These are phyloP conservation scores for Aspergillus melleus DNA, from an alignment of 2,329 filamentous ascomycete genomes.

Conservation along the genomic window DNA sequence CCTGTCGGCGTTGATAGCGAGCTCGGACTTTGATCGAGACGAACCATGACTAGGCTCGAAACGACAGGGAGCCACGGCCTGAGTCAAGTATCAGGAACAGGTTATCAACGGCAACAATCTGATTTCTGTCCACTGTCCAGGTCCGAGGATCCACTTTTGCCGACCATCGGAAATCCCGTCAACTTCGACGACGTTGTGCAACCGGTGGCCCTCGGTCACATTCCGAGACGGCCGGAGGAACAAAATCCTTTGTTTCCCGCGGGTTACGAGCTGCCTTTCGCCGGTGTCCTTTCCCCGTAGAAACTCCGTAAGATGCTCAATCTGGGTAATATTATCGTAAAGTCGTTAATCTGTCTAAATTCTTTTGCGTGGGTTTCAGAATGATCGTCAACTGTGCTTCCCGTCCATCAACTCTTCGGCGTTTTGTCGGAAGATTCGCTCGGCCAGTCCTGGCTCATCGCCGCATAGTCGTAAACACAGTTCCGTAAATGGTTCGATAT, in stretches of 20 bases:
- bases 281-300: background rate
- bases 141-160: background rate
- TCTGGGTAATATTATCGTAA: background rate
- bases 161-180: background rate
- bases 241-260: background rate
- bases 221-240: background rate
- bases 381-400: background rate
- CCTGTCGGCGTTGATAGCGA: background rate
- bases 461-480: slow-evolving; percentile 56
- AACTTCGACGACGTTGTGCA: too few species aligned
- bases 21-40: background rate
- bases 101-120: background rate
- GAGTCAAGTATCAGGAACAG: background rate
- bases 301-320: background rate
- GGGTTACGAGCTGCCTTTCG: background rate
- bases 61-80: background rate
- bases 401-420: slow-evolving; percentile 51
- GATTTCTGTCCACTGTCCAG: background rate
- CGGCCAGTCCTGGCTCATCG: slow-evolving; percentile 44
- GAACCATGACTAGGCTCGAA: background rate
- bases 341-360: background rate
- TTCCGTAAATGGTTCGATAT: slow-evolving; percentile 58
- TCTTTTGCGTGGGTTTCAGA: background rate
- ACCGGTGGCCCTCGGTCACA: background rate
- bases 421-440: slow-evolving; percentile 57